Evolutionary conservation across 805 yeast species (phyloP).

Genomic region (Tetrapisispora fleetii): DNA sequence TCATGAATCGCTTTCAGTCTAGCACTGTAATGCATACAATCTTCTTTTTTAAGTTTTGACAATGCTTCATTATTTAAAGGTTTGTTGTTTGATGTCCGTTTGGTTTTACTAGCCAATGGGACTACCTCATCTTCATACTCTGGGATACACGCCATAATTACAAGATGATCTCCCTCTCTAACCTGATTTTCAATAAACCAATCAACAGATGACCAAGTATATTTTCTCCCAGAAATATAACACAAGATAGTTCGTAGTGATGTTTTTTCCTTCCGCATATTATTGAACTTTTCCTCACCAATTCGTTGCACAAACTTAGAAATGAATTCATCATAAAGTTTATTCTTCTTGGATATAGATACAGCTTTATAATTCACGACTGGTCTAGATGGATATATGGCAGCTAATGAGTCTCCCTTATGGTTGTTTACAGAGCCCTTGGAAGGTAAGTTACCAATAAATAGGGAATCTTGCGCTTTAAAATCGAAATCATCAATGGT

Average conservation of each 20-base stretch:
- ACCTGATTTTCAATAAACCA: slow-evolving; percentile 50
- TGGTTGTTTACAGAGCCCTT: background rate
- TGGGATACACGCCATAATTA: slow-evolving; percentile 46
- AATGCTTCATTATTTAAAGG: slow-evolving; percentile 1
- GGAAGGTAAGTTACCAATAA: slow-evolving; percentile 7
- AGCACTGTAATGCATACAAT: slow-evolving; percentile 6
- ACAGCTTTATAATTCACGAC: slow-evolving; percentile 22
- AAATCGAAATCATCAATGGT: slow-evolving; percentile 25
- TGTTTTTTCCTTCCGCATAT: background rate
- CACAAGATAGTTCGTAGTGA: slow-evolving; percentile 41
- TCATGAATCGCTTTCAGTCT: slow-evolving; percentile 20
- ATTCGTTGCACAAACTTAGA: background rate
- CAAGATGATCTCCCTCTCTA: slow-evolving; percentile 54
- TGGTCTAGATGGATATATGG: slow-evolving; percentile 29
- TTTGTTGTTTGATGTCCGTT: background rate
- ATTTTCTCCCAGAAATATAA: slow-evolving; percentile 54
- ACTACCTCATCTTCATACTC: slow-evolving; percentile 15
- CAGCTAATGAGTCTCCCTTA: slow-evolving; percentile 15
- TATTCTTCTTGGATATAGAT: slow-evolving; percentile 16
- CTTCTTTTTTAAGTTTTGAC: background rate
- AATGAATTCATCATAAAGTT: slow-evolving; percentile 9
- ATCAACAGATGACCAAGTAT: slow-evolving; percentile 69
- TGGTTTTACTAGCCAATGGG: background rate
- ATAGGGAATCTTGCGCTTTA: slow-evolving; percentile 18
- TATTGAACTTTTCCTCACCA: slow-evolving; percentile 5